These are phyloP conservation scores for Calonectria honghensis DNA, from an alignment of 2,329 filamentous ascomycete genomes.

Conservation along the genomic window DNA sequence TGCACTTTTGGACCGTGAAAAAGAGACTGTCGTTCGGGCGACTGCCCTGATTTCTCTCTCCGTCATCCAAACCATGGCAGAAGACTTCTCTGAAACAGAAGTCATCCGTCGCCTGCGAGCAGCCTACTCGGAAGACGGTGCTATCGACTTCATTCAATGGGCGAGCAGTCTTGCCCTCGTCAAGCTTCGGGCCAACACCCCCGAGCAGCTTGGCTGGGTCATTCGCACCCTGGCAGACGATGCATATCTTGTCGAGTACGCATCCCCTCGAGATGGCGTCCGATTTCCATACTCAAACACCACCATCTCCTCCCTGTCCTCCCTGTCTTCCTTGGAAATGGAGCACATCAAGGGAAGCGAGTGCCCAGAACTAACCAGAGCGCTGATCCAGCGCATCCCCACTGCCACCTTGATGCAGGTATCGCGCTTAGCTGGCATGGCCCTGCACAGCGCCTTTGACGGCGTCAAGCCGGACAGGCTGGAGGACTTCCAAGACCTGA, in stretches of 20 bases:
- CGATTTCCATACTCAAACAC: not conserved
- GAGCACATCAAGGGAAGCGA: constrained; percentile 19
- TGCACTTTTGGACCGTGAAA: not conserved
- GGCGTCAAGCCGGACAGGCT: constrained; percentile 3
- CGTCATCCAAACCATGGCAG: not conserved
- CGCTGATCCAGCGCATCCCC: not conserved
- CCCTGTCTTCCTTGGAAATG: not conserved
- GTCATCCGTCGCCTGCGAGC: not conserved
- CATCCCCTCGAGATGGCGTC: not conserved
- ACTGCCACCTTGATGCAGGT: not conserved
- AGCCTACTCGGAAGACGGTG: not conserved
- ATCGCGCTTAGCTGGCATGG: not conserved
- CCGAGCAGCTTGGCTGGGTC: constrained; percentile 8
- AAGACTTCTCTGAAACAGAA: constrained; percentile 2
- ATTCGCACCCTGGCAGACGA: not conserved
- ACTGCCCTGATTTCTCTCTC: constrained; percentile 8
- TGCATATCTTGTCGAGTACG: not conserved
- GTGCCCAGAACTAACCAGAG: constrained; percentile 3
- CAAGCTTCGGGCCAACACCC: constrained; percentile 14
- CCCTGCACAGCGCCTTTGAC: constrained; percentile 14
- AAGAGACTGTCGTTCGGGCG: constrained; percentile 9
- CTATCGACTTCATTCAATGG: not conserved
- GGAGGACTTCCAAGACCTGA: not conserved
- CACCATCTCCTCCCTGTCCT: not conserved
- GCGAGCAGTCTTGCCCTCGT: constrained; percentile 24